Evolutionary conservation across 257 asterid species (phyloP).

Genomic region (Scutellaria galericulata): DNA sequence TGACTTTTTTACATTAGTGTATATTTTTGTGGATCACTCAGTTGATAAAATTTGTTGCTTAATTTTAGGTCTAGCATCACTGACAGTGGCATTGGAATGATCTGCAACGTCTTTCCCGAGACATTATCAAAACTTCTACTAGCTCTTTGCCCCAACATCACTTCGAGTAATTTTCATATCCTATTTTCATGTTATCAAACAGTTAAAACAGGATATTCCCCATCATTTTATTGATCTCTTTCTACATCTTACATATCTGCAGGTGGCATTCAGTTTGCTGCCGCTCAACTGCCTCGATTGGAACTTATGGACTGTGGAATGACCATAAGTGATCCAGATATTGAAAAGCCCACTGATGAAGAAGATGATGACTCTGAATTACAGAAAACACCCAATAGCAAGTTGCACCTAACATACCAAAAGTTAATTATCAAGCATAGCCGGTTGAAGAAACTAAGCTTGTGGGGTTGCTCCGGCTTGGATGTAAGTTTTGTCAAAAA

Average conservation of each 20-base stretch:
- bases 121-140: conserved; percentile 83
- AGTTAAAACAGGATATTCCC: background rate
- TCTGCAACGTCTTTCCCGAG: conserved; percentile 91
- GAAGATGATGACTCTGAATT: conserved; percentile 47
- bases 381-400: conserved; percentile 59
- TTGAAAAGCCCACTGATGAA: conserved; percentile 41
- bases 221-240: conserved; percentile 9
- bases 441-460: conserved; percentile 84
- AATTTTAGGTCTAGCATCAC: conserved; percentile 83
- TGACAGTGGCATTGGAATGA: conserved; percentile 95
- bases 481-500: conserved; percentile 65
- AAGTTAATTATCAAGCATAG: conserved; percentile 90
- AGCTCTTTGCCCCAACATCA: conserved; percentile 92
- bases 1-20: background rate
- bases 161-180: conserved; percentile 71
- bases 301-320: conserved; percentile 97
- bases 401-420: conserved; percentile 70
- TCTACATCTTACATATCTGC: conserved; percentile 19
- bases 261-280: conserved; percentile 98
- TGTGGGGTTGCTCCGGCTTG: conserved; percentile 99
- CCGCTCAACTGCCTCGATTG: conserved; percentile 83
- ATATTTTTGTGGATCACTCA: background rate
- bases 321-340: conserved; percentile 74
- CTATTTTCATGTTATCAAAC: background rate
- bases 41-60: conserved; percentile 20